A percentile compares a stretch with the other conserved stretches of the same genome.
These are phyloP conservation scores for Diutina siamensis DNA, from an alignment of 1,139 yeast species.

Conservation along the genomic window DNA sequence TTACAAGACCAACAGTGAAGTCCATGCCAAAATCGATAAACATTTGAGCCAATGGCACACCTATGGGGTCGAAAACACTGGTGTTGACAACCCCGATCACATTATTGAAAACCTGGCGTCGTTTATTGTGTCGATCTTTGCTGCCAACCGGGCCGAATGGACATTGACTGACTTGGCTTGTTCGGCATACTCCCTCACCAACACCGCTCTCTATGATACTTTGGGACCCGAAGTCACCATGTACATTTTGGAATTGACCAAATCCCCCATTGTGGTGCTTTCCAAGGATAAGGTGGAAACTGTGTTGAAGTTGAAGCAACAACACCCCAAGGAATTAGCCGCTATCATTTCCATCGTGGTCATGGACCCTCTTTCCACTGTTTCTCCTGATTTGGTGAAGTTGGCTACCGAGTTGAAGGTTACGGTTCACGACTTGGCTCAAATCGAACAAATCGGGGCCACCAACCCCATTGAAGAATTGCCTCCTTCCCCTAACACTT, in stretches of 20 bases:
- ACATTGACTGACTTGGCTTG: conserved; percentile 27
- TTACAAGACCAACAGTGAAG: background rate
- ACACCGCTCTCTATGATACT: conserved; percentile 30
- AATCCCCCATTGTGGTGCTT: conserved; percentile 25
- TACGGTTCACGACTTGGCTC: conserved; percentile 4
- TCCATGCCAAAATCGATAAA: background rate
- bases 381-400: background rate
- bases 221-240: conserved; percentile 25
- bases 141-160: conserved; percentile 31
- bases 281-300: conserved; percentile 20
- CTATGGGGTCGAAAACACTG: conserved; percentile 1
- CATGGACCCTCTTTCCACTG: conserved; percentile 7
- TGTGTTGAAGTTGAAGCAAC: conserved; percentile 18
- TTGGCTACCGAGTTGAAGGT: background rate
- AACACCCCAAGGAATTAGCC: conserved; percentile 9
- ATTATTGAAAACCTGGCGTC: conserved; percentile 11
- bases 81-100: conserved; percentile 3
- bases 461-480: background rate
- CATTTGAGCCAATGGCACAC: background rate
- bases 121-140: conserved; percentile 23
- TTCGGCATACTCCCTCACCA: conserved; percentile 23
- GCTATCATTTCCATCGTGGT: background rate
- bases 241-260: conserved; percentile 23
- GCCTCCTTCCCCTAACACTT: conserved; percentile 19
- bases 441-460: conserved; percentile 5